Base-by-base conservation (phyloP, 2,329 filamentous ascomycete genomes). In the Phyllosticta citribraziliensis region DNA sequence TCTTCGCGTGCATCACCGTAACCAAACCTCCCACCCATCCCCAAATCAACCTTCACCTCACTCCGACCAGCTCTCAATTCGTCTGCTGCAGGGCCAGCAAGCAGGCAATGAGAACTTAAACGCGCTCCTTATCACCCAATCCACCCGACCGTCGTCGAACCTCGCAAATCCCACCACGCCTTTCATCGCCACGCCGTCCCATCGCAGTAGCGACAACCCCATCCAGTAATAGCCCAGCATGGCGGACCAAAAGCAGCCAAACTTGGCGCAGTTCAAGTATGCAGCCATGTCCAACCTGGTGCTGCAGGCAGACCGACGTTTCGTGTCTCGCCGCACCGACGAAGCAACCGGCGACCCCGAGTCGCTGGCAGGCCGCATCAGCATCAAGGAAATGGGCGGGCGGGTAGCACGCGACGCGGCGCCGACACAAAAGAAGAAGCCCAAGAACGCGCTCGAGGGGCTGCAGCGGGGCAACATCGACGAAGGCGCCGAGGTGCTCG, bases 251-350 rank as follows among this genome's bases (percentile, higher is more conserved):
- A 64, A 68, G 35, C 64, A 79, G 66, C 30, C 50, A 24, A 80
- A 83, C 70, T 89, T 96, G 71, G 92, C 91, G 76, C 92, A 96
- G 78, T 97, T 96, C 84, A 97, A 97, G 78, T 96, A 97, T 84
- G 91, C 91, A 86, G 91, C 90, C 76, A 97, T 99, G 94, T 99
- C 94, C 80, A 99, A 99, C 86, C 88, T 99, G 91, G 94, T 99
- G 74, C 90, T 99, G 85, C 94, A 99, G 89, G 92, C 91, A 80
- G 94, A 99, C 81, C 88, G 92, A 79, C 88, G 94, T 70, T 97
- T 99, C 74, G 88, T 96, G 69, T 91, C 91, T 66, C 87, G 94
- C 74, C 87, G 91, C 70, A 91, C 87, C 68, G 93, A 99, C 77
- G 95, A 99, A 79, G 87, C 91, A 65, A 97, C 93, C 57, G 94